phyloP scores from a whole-genome alignment of 306 rosid genomes.

The Adenanthera pavonina region DNA sequence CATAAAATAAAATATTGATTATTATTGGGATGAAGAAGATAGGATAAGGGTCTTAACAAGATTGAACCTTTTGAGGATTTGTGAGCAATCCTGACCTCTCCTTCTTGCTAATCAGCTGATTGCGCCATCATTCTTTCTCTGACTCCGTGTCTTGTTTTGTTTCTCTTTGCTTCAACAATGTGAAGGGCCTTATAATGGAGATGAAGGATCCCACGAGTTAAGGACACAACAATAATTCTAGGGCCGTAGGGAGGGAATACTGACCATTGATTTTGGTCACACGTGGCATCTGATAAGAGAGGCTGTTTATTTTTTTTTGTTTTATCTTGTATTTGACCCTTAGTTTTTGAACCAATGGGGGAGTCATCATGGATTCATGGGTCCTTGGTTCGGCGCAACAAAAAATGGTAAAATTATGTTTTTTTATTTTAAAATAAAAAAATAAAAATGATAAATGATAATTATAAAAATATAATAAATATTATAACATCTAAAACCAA shows the following conservation, averaged over 20 bases:
- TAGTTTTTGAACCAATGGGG: too few relatives aligned
- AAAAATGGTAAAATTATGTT: too few relatives aligned
- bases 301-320: conserved; percentile 18
- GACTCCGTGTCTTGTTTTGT: not conserved
- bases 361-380: too few relatives aligned
- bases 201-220: not conserved
- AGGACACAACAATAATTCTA: conserved; percentile 11
- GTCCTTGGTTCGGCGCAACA: too few relatives aligned
- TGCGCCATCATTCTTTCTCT: not conserved
- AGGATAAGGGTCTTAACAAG: conserved; percentile 67
- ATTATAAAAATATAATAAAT: too few relatives aligned
- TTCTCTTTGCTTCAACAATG: not conserved
- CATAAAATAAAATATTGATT: too few relatives aligned
- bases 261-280: conserved; percentile 39
- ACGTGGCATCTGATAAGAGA: conserved; percentile 47
- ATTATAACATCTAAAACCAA: too few relatives aligned
- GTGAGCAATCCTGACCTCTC: conserved; percentile 60
- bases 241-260: conserved; percentile 3
- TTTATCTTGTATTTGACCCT: too few relatives aligned
- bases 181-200: conserved; percentile 24
- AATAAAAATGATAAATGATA: too few relatives aligned
- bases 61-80: conserved; percentile 56
- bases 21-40: conserved; percentile 51
- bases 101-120: conserved; percentile 56
- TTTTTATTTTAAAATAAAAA: too few relatives aligned